A percentile compares a stretch with the other conserved stretches of the same genome.
phyloP scores from a whole-genome alignment of 2,329 filamentous ascomycete species.

The Elsinoe arachidis region DNA sequence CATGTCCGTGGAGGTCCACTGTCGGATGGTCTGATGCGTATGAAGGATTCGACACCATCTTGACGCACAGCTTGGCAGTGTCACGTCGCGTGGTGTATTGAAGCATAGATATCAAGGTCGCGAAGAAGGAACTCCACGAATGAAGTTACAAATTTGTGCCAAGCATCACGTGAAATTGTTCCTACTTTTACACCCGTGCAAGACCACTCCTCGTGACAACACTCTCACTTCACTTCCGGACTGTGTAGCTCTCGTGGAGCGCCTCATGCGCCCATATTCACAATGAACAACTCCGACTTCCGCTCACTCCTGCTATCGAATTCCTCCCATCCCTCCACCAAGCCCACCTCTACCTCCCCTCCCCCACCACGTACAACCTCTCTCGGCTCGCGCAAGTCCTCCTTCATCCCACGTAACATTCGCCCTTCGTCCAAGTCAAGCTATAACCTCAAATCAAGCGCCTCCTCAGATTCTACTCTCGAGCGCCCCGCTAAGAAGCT shows the following conservation, averaged over 20 bases:
- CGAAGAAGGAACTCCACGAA: background rate
- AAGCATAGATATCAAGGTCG: background rate
- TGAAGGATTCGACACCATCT: no score
- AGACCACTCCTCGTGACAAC: no score
- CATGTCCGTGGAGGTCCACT: background rate
- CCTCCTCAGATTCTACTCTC: conserved; percentile 75
- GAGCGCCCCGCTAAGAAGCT: conserved; percentile 55
- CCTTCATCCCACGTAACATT: conserved; percentile 64
- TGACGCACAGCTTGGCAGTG: no score
- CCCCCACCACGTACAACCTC: conserved; percentile 33
- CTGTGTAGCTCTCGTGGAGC: background rate
- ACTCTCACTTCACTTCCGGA: no score
- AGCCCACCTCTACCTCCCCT: conserved; percentile 21
- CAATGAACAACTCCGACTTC: conserved; percentile 95
- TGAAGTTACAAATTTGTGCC: background rate
- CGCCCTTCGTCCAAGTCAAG: conserved; percentile 30
- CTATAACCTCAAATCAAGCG: conserved; percentile 54
- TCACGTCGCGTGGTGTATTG: background rate
- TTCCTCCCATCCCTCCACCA: conserved; percentile 44
- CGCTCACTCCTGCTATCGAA: conserved; percentile 55
- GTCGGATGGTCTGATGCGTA: no score
- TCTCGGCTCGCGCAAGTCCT: conserved; percentile 26
- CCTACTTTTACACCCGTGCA: no score
- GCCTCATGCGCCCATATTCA: conserved; percentile 5
- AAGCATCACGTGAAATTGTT: background rate